Evolutionary conservation across 192 early-diverging fungal genomes (phyloP).

Genomic region (Chytriomyces sp.): DNA sequence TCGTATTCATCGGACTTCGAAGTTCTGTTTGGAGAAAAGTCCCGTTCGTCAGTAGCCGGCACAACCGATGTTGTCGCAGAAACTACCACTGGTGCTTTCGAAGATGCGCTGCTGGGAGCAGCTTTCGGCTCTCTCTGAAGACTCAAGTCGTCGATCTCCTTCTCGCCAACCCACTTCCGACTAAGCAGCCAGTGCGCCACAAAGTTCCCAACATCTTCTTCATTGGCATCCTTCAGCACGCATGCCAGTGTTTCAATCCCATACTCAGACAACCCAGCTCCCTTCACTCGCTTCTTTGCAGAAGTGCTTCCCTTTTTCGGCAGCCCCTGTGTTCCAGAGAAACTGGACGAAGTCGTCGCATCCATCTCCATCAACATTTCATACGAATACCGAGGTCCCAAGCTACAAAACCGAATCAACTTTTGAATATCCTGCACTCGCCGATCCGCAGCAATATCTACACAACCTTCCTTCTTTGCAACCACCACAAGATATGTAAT

Average conservation of each 20-base stretch:
- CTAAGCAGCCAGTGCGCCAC: constrained; percentile 75
- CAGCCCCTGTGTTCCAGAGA: neutral
- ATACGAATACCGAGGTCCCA: constrained; percentile 66
- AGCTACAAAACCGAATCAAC: constrained; percentile 59
- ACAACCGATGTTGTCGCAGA: no score
- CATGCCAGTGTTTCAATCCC: constrained; percentile 24
- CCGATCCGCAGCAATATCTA: constrained; percentile 45
- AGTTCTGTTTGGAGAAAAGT: neutral
- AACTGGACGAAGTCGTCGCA: neutral
- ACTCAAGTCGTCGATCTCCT: constrained; percentile 77
- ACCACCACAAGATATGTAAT: constrained; percentile 74
- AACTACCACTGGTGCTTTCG: neutral
- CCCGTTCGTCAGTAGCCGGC: neutral
- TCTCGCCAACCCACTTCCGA: constrained; percentile 73
- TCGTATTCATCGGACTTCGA: constrained; percentile 1
- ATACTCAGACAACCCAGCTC: constrained; percentile 31
- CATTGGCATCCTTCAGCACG: constrained; percentile 56
- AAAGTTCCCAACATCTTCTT: constrained; percentile 64
- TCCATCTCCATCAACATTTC: constrained; percentile 52
- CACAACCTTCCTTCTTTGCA: constrained; percentile 57
- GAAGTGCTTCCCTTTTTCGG: constrained; percentile 1
- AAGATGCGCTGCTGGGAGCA: neutral
- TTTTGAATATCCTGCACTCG: constrained; percentile 66
- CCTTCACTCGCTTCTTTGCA: constrained; percentile 22
- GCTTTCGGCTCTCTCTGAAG: constrained; percentile 61